Evolutionary conservation across 139 green algal species (phyloP).

Genomic region (Tetraselmis chui): DNA sequence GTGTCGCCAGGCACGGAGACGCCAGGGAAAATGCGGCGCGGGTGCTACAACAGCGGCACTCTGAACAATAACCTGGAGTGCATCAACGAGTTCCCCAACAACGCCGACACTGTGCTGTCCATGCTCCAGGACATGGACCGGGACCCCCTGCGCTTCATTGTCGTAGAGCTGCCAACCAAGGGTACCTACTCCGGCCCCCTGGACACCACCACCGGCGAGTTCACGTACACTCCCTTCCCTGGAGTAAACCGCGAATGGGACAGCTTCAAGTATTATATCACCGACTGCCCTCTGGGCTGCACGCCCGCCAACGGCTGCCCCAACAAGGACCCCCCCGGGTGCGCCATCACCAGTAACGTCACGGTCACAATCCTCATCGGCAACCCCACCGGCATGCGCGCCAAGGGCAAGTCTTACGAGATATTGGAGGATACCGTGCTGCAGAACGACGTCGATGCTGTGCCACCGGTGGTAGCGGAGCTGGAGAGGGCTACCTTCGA

Average conservation of each 20-base stretch:
- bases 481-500: background rate
- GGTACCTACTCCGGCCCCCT: background rate
- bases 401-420: background rate
- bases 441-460: background rate
- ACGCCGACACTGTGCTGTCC: background rate
- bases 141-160: background rate
- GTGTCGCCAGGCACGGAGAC: background rate
- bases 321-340: background rate
- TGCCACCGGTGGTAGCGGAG: background rate
- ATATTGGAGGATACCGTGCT: background rate
- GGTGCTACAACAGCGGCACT: background rate
- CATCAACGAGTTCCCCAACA: background rate
- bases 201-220: background rate
- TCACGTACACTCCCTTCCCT: background rate
- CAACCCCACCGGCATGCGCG: background rate
- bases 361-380: background rate
- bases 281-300: background rate
- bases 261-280: background rate
- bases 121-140: background rate
- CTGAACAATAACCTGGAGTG: background rate
- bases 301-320: background rate
- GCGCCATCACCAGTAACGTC: background rate
- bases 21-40: background rate
- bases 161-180: background rate
- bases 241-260: background rate